phyloP scores from a whole-genome alignment of 208 protist species.

The Leishmania amazonensis region DNA sequence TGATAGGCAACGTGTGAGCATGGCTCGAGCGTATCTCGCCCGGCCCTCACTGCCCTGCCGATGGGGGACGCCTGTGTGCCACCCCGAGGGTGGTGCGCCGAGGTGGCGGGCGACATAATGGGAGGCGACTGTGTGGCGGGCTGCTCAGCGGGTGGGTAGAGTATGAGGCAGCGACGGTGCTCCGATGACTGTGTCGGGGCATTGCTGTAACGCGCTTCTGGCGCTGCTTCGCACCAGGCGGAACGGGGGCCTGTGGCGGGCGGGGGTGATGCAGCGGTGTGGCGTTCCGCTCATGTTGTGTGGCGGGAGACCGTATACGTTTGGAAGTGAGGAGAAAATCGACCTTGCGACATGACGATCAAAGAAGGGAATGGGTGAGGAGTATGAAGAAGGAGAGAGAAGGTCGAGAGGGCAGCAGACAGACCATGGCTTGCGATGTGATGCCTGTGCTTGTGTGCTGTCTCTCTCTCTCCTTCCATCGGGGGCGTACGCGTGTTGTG shows the following conservation, averaged over 20 bases:
- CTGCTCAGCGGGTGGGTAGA: neutral
- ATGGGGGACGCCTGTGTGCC: neutral
- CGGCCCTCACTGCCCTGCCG: neutral
- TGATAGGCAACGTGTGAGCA: neutral
- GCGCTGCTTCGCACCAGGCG: neutral
- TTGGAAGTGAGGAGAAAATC: too few relatives aligned
- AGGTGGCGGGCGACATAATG: neutral
- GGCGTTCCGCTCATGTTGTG: neutral
- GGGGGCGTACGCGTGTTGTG: neutral
- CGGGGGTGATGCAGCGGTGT: neutral
- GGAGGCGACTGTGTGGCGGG: neutral
- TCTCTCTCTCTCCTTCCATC: neutral
- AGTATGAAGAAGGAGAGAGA: too few relatives aligned
- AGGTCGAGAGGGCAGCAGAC: neutral
- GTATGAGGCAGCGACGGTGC: neutral
- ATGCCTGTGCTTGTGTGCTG: neutral
- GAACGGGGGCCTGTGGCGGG: neutral
- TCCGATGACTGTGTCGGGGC: neutral
- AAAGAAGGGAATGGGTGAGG: neutral
- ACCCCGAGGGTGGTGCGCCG: neutral
- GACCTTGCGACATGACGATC: neutral
- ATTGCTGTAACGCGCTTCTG: neutral
- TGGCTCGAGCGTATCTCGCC: neutral
- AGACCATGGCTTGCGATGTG: neutral
- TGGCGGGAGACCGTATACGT: neutral